Base-by-base conservation (phyloP, 2,329 filamentous ascomycete species). In the Volutella citrinella region DNA sequence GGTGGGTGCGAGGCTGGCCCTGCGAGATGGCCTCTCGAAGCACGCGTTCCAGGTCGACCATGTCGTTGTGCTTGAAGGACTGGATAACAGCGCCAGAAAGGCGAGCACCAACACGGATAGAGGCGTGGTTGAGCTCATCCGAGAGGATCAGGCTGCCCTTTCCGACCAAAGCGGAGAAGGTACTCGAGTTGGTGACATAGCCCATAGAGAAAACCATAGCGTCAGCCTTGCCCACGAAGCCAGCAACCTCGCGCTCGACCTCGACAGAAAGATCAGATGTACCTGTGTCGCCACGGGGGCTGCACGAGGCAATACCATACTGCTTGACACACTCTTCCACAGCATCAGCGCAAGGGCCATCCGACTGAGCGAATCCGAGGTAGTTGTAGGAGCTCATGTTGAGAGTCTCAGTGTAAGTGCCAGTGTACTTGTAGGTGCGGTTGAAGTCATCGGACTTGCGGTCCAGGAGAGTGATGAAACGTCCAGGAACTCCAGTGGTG, bases 361-460 rank as follows among this genome's bases (percentile, higher is more conserved):
- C 90, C 0, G 93, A 96, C 63, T 98, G 93, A 32, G 93, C 93
- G 55, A 98, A 98, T 26, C 93, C 93, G 16, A 98, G 85, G 60
- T 98, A 98, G 66, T 98, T 98, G 76, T 98, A 98, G 2, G 93
- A 98, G 69, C 91, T 96, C 84, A 98, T 85, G 67, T 98, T 98
- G 53, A 98, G 71, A 1, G 93, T 97, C 64, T 98, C 88, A 2
- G 91, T 97, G 39, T 80, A 84, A 29, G 88, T 95, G 38, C 93
- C 93, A 3, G 87, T 90, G 63, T 89, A 82, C 59, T 86, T 79
- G 70, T 95, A 98, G 38, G 84, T 83, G 55, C 84, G 76, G 67
- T 98, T 98, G 71, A 87, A 89, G 59, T 98, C 88, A 57, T 91
- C 78, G 4, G 90, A 95, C 51, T 80, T 84, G 56, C 93, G 87